phyloP scores from a whole-genome alignment of 441 rosid genomes.

The Euphorbia celastroides region DNA sequence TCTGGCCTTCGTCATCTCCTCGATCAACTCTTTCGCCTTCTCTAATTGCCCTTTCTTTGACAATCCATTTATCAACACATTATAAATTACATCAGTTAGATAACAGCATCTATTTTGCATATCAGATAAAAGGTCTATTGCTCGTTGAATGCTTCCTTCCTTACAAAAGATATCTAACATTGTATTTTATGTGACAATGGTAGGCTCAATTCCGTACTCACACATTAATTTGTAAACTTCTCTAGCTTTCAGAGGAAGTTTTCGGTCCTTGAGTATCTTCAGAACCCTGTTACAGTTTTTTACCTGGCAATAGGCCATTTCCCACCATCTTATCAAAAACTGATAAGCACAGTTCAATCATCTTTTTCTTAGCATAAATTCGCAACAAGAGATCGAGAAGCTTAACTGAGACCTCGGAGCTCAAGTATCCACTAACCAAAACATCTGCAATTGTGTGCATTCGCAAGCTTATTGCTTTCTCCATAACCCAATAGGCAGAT shows the following conservation, averaged over 20 bases:
- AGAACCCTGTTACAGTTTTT: constrained; percentile 61
- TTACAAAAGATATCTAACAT: constrained; percentile 51
- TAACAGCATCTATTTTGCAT: constrained; percentile 38
- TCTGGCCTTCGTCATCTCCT: constrained; percentile 47
- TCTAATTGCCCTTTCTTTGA: constrained; percentile 47
- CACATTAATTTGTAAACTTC: constrained; percentile 49
- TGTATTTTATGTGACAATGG: constrained; percentile 47
- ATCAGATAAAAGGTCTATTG: constrained; percentile 36
- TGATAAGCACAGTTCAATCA: constrained; percentile 46
- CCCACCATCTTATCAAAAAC: constrained; percentile 56
- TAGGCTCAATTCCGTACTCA: constrained; percentile 46
- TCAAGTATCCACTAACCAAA: constrained; percentile 31
- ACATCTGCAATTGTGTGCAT: constrained; percentile 51
- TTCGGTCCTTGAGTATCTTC: constrained; percentile 45
- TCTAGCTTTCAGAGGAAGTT: constrained; percentile 25
- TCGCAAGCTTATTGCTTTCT: constrained; percentile 32
- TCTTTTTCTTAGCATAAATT: constrained; percentile 43
- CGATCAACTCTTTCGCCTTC: constrained; percentile 42
- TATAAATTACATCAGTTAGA: constrained; percentile 51
- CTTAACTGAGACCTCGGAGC: constrained; percentile 27
- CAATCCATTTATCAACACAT: constrained; percentile 52
- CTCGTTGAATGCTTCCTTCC: constrained; percentile 47
- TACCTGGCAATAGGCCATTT: constrained; percentile 46
- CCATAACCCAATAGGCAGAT: constrained; percentile 52
- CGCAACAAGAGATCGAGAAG: constrained; percentile 53